Conservation (phyloP, 2,329 filamentous ascomycete genomes). For the Purpureocillium takamizusanense region DNA sequence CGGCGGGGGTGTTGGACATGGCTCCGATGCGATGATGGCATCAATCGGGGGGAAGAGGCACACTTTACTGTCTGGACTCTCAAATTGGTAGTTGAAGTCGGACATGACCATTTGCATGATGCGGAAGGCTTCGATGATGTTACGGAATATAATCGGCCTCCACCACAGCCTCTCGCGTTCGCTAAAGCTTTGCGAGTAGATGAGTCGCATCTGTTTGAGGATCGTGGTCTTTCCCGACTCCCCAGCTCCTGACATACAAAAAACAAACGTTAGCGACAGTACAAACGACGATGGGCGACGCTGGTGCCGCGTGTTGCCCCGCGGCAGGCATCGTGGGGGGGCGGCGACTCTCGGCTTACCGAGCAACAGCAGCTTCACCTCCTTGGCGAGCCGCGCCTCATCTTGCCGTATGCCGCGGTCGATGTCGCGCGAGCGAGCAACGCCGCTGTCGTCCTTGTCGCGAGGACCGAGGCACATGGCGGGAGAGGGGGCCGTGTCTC, state of each 20-base stretch:
- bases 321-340: background rate
- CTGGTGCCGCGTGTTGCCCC: background rate
- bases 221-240: slow-evolving; percentile 9
- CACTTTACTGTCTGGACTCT: slow-evolving; percentile 72
- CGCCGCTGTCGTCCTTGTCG: slow-evolving; percentile 37
- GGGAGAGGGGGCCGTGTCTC: too few relatives aligned
- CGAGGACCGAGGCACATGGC: slow-evolving; percentile 59
- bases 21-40: too few relatives aligned
- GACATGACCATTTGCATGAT: slow-evolving; percentile 87
- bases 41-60: too few relatives aligned
- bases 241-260: slow-evolving; percentile 2
- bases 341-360: slow-evolving; percentile 58
- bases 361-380: slow-evolving; percentile 88
- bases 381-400: slow-evolving; percentile 75
- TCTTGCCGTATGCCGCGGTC: slow-evolving; percentile 80
- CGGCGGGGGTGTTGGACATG: too few relatives aligned
- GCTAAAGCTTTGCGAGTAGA: slow-evolving; percentile 87
- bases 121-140: slow-evolving; percentile 86
- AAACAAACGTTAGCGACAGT: background rate
- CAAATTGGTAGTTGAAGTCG: slow-evolving; percentile 71
- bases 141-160: slow-evolving; percentile 91
- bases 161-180: slow-evolving; percentile 86
- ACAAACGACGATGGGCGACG: background rate
- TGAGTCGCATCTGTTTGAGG: slow-evolving; percentile 64
- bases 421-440: slow-evolving; percentile 61